These are phyloP conservation scores for Phaeosphaeriaceae sp. DNA, from an alignment of 2,329 filamentous ascomycete species.

Conservation along the genomic window DNA sequence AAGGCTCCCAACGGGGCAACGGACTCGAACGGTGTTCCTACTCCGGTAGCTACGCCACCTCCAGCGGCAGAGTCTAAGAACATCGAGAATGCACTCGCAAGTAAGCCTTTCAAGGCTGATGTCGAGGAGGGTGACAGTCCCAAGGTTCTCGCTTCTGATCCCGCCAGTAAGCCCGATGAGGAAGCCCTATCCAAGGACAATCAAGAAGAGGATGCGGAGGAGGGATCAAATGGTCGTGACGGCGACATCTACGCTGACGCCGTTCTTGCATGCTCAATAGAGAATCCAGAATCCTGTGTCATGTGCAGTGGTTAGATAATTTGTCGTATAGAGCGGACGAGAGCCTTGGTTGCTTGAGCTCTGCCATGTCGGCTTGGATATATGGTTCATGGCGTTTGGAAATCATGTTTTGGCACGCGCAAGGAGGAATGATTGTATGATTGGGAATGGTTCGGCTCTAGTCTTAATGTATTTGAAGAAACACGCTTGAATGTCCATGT, in stretches of 20 bases:
- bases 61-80: constrained; percentile 56
- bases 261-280: constrained; percentile 92
- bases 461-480: background rate
- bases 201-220: constrained; percentile 77
- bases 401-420: constrained; percentile 3
- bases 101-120: constrained; percentile 78
- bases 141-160: constrained; percentile 77
- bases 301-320: constrained; percentile 83
- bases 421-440: constrained; percentile 34
- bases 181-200: constrained; percentile 65
- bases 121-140: constrained; percentile 79
- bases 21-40: constrained; percentile 68
- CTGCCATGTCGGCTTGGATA: background rate
- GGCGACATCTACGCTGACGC: constrained; percentile 95
- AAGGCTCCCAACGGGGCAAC: constrained; percentile 57
- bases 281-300: constrained; percentile 91
- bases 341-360: constrained; percentile 4
- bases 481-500: background rate
- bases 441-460: constrained; percentile 10
- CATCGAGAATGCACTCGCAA: constrained; percentile 65
- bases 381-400: background rate
- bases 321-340: background rate
- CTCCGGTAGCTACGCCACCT: constrained; percentile 72
- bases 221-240: constrained; percentile 77
- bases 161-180: constrained; percentile 66